Base-by-base conservation (phyloP, 495 filamentous ascomycete genomes). In the Darksidea phi region DNA sequence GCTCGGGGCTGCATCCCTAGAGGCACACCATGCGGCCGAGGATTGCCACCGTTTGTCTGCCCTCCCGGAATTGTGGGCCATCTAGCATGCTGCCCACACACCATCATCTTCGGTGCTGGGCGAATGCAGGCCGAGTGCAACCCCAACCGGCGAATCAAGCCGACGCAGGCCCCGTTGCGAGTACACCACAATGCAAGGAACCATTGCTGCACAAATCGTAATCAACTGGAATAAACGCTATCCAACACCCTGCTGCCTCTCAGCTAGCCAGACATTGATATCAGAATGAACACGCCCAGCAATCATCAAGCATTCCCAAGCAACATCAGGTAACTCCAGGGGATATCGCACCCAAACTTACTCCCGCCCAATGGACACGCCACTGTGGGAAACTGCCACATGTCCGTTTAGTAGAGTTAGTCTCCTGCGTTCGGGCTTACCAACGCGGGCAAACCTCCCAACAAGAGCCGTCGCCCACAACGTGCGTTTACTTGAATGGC, bases 401-500 rank as follows among this genome's bases (percentile, higher is more conserved):
- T n/a, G 47, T 49, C n/a, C 47, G 47, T 24, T 57, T 24, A 43
- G 25, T 42, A 1, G n/a, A 18, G 15, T 6, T 8, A 11, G 11
- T 20, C 8, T 34, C 23, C 47, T n/a, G 18, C 26, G 13, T 41
- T 24, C 45, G n/a, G 21, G 0, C 28, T 58, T 11, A 47, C 55
- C n/a, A n/a, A n/a, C 55, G 36, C 45, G 34, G 8, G 48, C 26
- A 42, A 34, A 26, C 50, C 34, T 52, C 41, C 15, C 23, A 3
- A 18, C 48, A 26, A 32, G 1, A 21, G 28, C 1, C 37, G 37
- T 36, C 17, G 17, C 28, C 21, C n/a, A n/a, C 18, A 20, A 47
- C 55, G 38, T 54, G 34, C 46, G 12, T 21, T 65, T 48, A 68
- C 45, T 59, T 68, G 61, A 68, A 68, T 38, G 66, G 66, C 20